Conservation (phyloP, 352 stramenopile species). For the Pythium sukuiense region DNA sequence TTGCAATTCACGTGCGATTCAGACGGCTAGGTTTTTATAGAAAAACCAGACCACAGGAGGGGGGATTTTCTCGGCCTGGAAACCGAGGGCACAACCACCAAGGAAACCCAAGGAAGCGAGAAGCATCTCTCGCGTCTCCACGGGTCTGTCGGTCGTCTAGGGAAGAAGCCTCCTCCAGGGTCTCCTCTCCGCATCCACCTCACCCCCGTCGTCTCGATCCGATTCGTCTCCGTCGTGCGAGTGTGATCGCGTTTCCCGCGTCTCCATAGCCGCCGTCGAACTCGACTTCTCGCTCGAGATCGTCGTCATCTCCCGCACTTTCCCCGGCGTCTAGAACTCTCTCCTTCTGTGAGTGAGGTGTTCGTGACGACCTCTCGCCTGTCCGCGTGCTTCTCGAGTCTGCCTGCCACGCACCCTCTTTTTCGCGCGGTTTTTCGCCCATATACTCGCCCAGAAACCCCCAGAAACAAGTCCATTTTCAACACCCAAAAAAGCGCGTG, state of each 20-base stretch:
- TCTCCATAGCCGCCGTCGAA: not conserved
- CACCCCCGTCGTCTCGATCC: not conserved
- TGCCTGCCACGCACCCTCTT: not conserved
- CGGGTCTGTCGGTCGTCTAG: conserved; percentile 9
- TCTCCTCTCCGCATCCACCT: not conserved
- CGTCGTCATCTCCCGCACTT: not conserved
- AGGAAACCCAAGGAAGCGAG: conserved; percentile 23
- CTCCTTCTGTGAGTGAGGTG: not conserved
- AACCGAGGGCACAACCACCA: conserved; percentile 20
- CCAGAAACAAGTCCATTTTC: conserved; percentile 5
- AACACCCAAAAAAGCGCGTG: conserved; percentile 8
- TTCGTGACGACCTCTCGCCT: conserved; percentile 6
- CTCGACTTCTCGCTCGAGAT: not conserved
- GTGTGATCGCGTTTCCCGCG: not conserved
- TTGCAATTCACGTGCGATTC: conserved; percentile 32
- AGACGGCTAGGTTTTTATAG: conserved; percentile 39
- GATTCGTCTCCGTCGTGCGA: not conserved
- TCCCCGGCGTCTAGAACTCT: not conserved
- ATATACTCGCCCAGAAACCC: conserved; percentile 1
- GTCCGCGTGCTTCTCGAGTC: not conserved
- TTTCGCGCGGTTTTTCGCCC: conserved; percentile 4
- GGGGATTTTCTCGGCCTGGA: conserved; percentile 6
- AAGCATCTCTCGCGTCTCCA: conserved; percentile 4
- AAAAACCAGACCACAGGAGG: conserved; percentile 32
- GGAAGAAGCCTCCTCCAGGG: conserved; percentile 14